Evolutionary conservation across 306 rosid species (phyloP), one percentile per base, ranked within the genome.

Genomic region (Dalbergia cultrata): DNA sequence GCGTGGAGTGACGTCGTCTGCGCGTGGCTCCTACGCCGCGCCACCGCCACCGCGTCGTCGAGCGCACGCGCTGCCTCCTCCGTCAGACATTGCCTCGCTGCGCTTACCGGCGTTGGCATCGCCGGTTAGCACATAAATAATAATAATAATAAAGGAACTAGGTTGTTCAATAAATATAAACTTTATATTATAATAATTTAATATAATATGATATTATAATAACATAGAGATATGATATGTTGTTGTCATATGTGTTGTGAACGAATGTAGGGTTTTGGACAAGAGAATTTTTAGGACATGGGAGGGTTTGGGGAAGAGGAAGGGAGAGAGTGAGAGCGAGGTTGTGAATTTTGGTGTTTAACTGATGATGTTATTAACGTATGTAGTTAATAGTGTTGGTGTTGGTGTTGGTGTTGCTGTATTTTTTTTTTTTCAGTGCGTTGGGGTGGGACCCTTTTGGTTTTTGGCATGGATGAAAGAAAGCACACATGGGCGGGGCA

Each of bases 81-180:
- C 22, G 98, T 91, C 58, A 96, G 87, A 80, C 93, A 93, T 90
- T 96, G 97, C 93, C 94, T 88, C 73, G 98, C 99, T 37, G 86
- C 76, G 85, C 91, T 89, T 9, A 96, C 97, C 97, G 97, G 94
- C 97, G 97, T 93, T 72, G 97, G 99, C 99, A 96, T 96, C 94
- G 94, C 98, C 97, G 97, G 97, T 84, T 58, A 87, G 88, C 98
- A 86, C 88, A 78, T 75, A 85, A 14, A n/a, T 76, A 50, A 5
- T 13, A 50, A 50, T 5, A 13, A 13, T 50, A 47, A 43, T 8
- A 17, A 63, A 76, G 13, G 43, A 9, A 34, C 1, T 47, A 26
- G 31, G 31, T 2, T 3, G 1, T 26, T 1, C 31, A 47, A 14
- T 34, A 68, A 26, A 35, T 41, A 68, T 5, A 0, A 54, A 6